phyloP scores from a whole-genome alignment of 768 basidiomycete species.

The Rhizopogon vinicolor region DNA sequence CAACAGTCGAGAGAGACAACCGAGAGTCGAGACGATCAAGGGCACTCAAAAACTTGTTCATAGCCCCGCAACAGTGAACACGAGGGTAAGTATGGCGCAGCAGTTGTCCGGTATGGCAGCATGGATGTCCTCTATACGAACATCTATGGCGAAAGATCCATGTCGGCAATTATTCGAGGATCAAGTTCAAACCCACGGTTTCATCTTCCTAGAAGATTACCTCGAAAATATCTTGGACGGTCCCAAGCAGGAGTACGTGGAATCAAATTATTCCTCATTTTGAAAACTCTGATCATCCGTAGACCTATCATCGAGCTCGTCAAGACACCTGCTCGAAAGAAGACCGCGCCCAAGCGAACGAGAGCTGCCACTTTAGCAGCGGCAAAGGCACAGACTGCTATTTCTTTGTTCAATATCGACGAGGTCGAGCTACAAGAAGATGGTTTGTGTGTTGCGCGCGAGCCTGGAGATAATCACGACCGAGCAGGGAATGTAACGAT shows the following conservation, averaged over 20 bases:
- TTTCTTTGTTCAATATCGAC: conserved; percentile 25
- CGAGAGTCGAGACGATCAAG: neutral
- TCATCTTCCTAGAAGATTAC: conserved; percentile 77
- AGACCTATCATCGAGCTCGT: conserved; percentile 77
- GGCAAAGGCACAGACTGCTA: conserved; percentile 40
- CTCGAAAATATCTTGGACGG: conserved; percentile 65
- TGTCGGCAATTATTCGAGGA: conserved; percentile 67
- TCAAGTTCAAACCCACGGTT: conserved; percentile 71
- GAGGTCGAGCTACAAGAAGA: neutral
- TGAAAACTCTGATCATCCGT: conserved; percentile 2
- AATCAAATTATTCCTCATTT: neutral
- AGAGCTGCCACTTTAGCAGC: conserved; percentile 35
- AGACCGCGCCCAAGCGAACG: conserved; percentile 45
- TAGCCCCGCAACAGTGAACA: neutral
- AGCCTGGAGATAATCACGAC: neutral
- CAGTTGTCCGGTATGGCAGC: conserved; percentile 45
- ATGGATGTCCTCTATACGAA: conserved; percentile 67
- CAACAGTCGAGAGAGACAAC: conserved; percentile 2
- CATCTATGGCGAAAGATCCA: conserved; percentile 68
- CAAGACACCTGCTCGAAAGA: conserved; percentile 80
- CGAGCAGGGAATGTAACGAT: conserved; percentile 18
- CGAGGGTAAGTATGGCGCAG: conserved; percentile 5
- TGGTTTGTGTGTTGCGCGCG: neutral
- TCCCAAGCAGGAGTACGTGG: conserved; percentile 58
- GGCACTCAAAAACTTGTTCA: neutral